Percentiles rank a stretch among this genome's conserved stretches.
phyloP scores from a whole-genome alignment of 345 rosid species.

The Populus pruinosa region DNA sequence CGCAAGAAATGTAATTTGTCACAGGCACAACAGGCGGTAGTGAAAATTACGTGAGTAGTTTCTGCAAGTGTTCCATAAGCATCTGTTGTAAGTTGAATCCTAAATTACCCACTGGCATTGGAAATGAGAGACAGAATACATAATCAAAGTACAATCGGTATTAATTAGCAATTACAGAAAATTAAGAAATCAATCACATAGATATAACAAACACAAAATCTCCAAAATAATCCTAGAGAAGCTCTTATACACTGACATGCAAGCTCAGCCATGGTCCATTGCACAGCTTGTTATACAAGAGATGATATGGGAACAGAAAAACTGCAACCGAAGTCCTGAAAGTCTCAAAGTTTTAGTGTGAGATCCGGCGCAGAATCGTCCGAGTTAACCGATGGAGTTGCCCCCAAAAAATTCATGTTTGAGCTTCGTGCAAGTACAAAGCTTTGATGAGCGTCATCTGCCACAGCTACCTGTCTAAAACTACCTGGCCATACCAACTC shows the following conservation, averaged over 20 bases:
- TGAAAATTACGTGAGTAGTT: no score
- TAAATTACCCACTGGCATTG: neutral
- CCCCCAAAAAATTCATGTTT: constrained; percentile 34
- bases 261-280: neutral
- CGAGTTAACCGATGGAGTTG: constrained; percentile 30
- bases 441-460: constrained; percentile 23
- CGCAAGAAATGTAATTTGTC: no score
- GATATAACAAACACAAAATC: constrained; percentile 6
- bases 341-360: constrained; percentile 53
- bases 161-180: neutral
- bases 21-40: no score
- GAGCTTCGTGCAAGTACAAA: constrained; percentile 32
- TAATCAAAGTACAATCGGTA: constrained; percentile 5
- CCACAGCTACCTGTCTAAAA: constrained; percentile 45
- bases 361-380: constrained; percentile 56
- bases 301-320: constrained; percentile 9
- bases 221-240: constrained; percentile 15
- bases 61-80: no score
- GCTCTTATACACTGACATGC: constrained; percentile 11
- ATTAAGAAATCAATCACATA: constrained; percentile 7
- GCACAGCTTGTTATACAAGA: constrained; percentile 20
- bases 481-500: constrained; percentile 78
- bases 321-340: constrained; percentile 2
- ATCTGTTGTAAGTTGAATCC: neutral
- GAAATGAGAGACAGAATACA: neutral